Evolutionary conservation across 2,329 filamentous ascomycete genomes (phyloP), one percentile per base, ranked within the genome.

Genomic region (Apiospora sp.): DNA sequence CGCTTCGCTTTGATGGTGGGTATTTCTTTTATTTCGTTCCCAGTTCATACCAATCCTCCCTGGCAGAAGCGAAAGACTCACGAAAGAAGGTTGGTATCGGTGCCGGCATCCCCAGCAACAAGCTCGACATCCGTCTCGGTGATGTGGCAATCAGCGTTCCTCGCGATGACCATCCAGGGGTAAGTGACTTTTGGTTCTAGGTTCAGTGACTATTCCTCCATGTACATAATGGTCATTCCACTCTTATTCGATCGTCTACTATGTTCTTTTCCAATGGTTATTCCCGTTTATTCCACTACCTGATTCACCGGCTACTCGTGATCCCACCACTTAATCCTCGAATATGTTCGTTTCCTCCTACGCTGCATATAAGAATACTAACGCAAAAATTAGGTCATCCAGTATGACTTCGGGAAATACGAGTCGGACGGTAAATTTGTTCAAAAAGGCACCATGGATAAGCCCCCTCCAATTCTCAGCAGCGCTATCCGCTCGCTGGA

Each of bases 81-180:
- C n/a, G n/a, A n/a, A n/a, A n/a, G n/a, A n/a, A n/a, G 67, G 67
- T 68, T 19, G 67, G 67, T 16, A 68, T 68, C 19, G 37, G 67
- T 16, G 67, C 19, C 24, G 37, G 67, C 27, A 30, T 51, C 22
- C 68, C 68, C 3, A 70, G 41, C 22, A 14, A 2, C 14, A 73
- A 74, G 46, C 68, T 79, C 16, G 80, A 81, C 58, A 79, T 82
- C 24, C 75, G 78, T 4, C 76, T 82, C 3, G 80, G 81, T 0
- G 80, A 82, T 61, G 70, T 82, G 41, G 80, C 81, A 0, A 80
- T 82, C 27, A 78, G 43, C 54, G 24, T 64, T 8, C 54, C 54
- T 7, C 27, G 12, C 14, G 22, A 27, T 22, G 27, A 64, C 24
- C 27, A 64, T 22, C 54, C 54, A 24, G n/a, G 54, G 2, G 54